Base-by-base conservation (phyloP, 2,329 filamentous ascomycete species). In the Fusarium camptoceras region DNA sequence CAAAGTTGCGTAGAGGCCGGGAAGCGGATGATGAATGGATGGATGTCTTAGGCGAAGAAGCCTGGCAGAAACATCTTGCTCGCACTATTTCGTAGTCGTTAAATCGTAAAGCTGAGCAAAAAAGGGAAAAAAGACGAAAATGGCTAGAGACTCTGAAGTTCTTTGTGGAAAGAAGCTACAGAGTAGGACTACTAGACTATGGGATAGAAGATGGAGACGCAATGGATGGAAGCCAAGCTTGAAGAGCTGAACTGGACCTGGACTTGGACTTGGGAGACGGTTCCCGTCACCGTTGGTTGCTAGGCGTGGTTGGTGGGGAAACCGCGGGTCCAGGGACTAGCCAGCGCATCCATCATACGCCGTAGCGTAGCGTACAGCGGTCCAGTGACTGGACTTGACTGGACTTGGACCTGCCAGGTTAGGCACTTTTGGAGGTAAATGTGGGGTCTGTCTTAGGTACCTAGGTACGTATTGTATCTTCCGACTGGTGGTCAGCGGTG, bases 301-400 rank as follows among this genome's bases (percentile, higher is more conserved):
- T 60, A 47, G 41, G 66, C 31, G 27, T 70, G 56, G 68, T 70
- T 71, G 68, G 64, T 68, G 67, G 68, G 68, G 68, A 59, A 70
- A 70, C 68, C 54, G 44, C 64, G 66, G 56, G 22, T 41, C 54
- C 43, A 49, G 60, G 58, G 60, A 43, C 46, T 47, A 54, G 66
- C 51, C 62, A 66, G 48, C 63, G 47, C 63, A 66, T 66, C 43
- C 54, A 66, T 66, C 58, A 64, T 63, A 51, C 55, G 49, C 24
- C 49, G 31, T 53, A 53, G 49, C 49, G 49, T 27, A 53, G 18
- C 49, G 49, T 53, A 53, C 49, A 53, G 31, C 34, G 30, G 14
- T 27, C 49, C 49, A 53, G 24, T 53, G 31, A 37, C 18, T 53
- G 49, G 49, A 20, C 49, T 27, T n/a, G 24, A 51, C 24, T 27